phyloP scores from a whole-genome alignment of 1,284 basidiomycete species.

The Chiua sp. region DNA sequence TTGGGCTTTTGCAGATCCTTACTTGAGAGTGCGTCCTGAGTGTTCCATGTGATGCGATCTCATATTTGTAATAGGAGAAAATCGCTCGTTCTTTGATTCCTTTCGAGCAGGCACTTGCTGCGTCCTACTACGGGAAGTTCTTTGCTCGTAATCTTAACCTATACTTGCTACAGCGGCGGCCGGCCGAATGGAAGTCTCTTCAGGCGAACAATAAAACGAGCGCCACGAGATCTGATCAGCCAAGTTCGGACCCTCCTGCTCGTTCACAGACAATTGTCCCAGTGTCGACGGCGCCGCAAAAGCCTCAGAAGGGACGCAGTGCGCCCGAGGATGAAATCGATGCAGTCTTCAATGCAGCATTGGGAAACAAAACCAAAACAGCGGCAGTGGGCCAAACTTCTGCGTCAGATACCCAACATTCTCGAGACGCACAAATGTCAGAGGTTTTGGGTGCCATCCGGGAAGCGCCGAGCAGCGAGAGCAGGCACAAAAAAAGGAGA shows the following conservation, averaged over 20 bases:
- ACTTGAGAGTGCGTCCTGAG: conserved; percentile 72
- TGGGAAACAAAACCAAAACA: conserved; percentile 64
- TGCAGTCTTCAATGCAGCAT: conserved; percentile 60
- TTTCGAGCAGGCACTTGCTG: conserved; percentile 72
- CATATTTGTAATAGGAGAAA: conserved; percentile 71
- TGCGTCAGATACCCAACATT: conserved; percentile 11
- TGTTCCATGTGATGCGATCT: conserved; percentile 12
- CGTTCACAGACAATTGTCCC: conserved; percentile 1
- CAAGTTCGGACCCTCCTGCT: conserved; percentile 1
- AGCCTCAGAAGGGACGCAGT: conserved; percentile 37
- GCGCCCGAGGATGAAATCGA: conserved; percentile 69
- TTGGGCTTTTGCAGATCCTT: conserved; percentile 89
- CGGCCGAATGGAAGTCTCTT: conserved; percentile 82
- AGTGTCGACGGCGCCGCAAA: conserved; percentile 1
- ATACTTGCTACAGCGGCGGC: conserved; percentile 76
- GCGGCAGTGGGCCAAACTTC: conserved; percentile 24
- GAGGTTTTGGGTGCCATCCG: conserved; percentile 38
- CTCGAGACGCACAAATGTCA: conserved; percentile 36
- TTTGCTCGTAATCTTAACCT: conserved; percentile 83
- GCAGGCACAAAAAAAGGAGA: conserved; percentile 25
- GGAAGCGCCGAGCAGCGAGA: conserved; percentile 29
- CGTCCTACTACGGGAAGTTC: conserved; percentile 86
- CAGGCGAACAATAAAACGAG: conserved; percentile 41
- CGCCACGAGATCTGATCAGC: conserved; percentile 5
- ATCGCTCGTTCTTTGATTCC: conserved; percentile 81